Conservation (phyloP, 352 stramenopile species). For the Lagenidium giganteum region DNA sequence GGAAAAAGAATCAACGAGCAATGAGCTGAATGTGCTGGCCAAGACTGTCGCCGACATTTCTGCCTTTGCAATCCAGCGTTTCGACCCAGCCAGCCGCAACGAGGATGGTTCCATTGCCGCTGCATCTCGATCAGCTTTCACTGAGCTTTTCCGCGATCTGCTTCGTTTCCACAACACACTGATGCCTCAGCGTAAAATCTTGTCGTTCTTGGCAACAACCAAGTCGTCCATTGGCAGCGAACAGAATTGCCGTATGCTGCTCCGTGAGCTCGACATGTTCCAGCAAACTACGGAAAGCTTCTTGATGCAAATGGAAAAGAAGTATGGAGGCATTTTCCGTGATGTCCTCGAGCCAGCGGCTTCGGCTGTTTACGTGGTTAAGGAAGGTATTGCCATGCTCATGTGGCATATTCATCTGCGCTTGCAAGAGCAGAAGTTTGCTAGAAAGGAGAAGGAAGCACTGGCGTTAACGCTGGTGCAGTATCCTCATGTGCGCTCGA, state of each 20-base stretch:
- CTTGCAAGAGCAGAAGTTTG: slow-evolving; percentile 39
- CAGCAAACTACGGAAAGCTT: slow-evolving; percentile 86
- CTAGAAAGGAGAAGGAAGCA: slow-evolving; percentile 36
- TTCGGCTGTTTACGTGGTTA: slow-evolving; percentile 70
- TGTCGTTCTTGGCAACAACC: slow-evolving; percentile 35
- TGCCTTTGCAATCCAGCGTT: slow-evolving; percentile 46
- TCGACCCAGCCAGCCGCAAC: slow-evolving; percentile 6
- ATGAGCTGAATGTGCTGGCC: slow-evolving; percentile 13
- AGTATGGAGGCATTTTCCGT: slow-evolving; percentile 69
- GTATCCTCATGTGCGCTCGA: slow-evolving; percentile 54
- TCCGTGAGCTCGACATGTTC: slow-evolving; percentile 83
- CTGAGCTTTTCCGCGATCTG: slow-evolving; percentile 73
- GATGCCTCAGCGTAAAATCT: slow-evolving; percentile 55
- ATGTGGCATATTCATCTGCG: slow-evolving; percentile 53
- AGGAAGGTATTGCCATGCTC: slow-evolving; percentile 81
- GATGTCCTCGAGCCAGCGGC: slow-evolving; percentile 84
- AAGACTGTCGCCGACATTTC: slow-evolving; percentile 14
- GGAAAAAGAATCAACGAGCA: slow-evolving; percentile 25
- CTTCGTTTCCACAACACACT: slow-evolving; percentile 69
- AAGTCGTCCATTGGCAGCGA: slow-evolving; percentile 25
- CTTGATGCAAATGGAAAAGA: slow-evolving; percentile 48
- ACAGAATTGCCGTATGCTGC: slow-evolving; percentile 51
- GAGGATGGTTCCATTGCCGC: too few relatives aligned
- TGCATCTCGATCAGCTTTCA: slow-evolving; percentile 24
- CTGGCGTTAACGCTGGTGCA: slow-evolving; percentile 57